These are phyloP conservation scores for Macrophomina phaseolina DNA, from an alignment of 2,329 filamentous ascomycete species.

Conservation along the genomic window DNA sequence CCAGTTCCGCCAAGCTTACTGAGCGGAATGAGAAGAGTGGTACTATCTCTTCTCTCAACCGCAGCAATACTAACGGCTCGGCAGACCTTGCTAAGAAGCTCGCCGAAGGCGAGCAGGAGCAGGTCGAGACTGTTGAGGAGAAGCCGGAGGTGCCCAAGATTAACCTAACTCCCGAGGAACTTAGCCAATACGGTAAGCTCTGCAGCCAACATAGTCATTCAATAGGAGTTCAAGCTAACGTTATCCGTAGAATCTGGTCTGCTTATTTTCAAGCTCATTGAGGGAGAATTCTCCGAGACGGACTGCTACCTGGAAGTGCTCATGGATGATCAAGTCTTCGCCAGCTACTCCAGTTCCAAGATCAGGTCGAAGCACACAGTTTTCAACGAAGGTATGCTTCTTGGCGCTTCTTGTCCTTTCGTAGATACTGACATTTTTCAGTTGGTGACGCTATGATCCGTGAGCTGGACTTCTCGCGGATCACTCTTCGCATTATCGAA, in stretches of 20 bases:
- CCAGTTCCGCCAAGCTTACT: constrained; percentile 4
- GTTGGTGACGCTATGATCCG: constrained; percentile 93
- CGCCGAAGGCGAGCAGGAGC: constrained; percentile 53
- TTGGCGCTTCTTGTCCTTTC: constrained; percentile 24
- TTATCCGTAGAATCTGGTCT: constrained; percentile 75
- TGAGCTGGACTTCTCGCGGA: constrained; percentile 93
- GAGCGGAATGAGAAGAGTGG: constrained; percentile 42
- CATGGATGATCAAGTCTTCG: constrained; percentile 94
- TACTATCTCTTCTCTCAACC: constrained; percentile 49
- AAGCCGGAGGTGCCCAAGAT: constrained; percentile 74
- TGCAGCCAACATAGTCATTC: background rate
- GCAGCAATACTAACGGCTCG: constrained; percentile 41
- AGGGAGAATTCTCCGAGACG: constrained; percentile 79
- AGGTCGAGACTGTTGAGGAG: constrained; percentile 54
- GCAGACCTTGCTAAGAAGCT: constrained; percentile 53
- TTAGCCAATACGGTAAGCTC: constrained; percentile 73
- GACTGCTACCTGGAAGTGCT: constrained; percentile 83
- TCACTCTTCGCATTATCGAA: constrained; percentile 85
- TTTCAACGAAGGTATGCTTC: constrained; percentile 75
- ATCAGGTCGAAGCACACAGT: constrained; percentile 71
- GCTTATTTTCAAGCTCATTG: constrained; percentile 91
- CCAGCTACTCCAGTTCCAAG: constrained; percentile 81
- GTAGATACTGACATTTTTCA: constrained; percentile 38
- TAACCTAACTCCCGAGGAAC: constrained; percentile 76
- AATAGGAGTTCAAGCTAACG: constrained; percentile 39